phyloP scores from a whole-genome alignment of 352 stramenopile genomes.

The Phytophthora capsici region DNA sequence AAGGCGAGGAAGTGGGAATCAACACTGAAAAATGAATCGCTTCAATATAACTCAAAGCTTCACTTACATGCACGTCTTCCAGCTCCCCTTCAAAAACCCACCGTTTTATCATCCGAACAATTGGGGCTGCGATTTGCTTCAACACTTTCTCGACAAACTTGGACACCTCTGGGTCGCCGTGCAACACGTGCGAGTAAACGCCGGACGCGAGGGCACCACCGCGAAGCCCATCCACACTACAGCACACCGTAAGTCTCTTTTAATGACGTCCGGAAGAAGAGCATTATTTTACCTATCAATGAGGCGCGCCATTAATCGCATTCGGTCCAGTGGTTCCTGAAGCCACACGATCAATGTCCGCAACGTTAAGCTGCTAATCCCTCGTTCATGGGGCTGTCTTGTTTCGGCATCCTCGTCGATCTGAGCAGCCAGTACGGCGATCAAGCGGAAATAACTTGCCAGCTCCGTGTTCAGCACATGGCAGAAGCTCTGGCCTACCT shows the following conservation, averaged over 20 bases:
- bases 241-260: slow-evolving; percentile 1
- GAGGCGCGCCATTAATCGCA: slow-evolving; percentile 90
- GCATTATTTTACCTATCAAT: slow-evolving; percentile 73
- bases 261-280: background rate
- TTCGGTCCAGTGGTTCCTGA: slow-evolving; percentile 86
- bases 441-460: slow-evolving; percentile 93
- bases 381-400: slow-evolving; percentile 46
- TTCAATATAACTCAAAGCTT: background rate
- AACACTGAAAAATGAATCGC: background rate
- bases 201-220: slow-evolving; percentile 91
- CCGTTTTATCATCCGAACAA: slow-evolving; percentile 89
- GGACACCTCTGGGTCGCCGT: slow-evolving; percentile 88
- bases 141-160: slow-evolving; percentile 81
- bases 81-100: slow-evolving; percentile 91
- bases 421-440: slow-evolving; percentile 92
- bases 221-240: slow-evolving; percentile 78
- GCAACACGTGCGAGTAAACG: slow-evolving; percentile 91
- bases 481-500: slow-evolving; percentile 91
- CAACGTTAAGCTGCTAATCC: slow-evolving; percentile 80
- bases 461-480: slow-evolving; percentile 91
- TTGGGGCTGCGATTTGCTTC: slow-evolving; percentile 77
- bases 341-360: slow-evolving; percentile 92
- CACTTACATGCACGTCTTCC: slow-evolving; percentile 83
- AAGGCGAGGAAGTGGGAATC: background rate
- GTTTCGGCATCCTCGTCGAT: slow-evolving; percentile 83